Base-by-base conservation (phyloP, 2,329 filamentous ascomycete genomes). In the Thielaviopsis populi region DNA sequence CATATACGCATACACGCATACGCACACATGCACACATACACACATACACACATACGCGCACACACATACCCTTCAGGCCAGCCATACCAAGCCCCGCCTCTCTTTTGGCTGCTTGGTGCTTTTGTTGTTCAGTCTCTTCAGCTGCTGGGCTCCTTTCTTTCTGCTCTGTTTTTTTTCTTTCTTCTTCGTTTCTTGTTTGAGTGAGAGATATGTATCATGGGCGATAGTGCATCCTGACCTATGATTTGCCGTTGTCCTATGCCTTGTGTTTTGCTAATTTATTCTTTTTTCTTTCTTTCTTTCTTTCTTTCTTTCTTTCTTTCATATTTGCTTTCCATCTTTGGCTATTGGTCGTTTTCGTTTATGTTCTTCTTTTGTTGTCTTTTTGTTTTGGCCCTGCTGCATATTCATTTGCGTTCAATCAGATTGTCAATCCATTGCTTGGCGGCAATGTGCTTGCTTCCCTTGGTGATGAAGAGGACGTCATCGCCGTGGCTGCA, bases 101-200 rank as follows among this genome's bases (percentile, higher is more conserved):
- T 50, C 46, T 50, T 50, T 2, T 50, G 22, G 22, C 46, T n/a
- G 24, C 22, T 37, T 37, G 33, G 5, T 37, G 33, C 7, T 8
- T 37, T 8, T 37, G 33, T 8, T 37, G 33, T n/a, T n/a, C n/a
- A n/a, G n/a, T 37, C 33, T 8, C 5, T 37, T 8, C 8, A 37
- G 33, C 33, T 37, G 33, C 22, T 10, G 15, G 7, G 5, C 17
- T 37, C 17, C 30, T 17, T 37, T 33, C 30, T 33, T 37, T 37
- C 17, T n/a, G 3, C 11, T 33, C 24, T 2, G 7, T 37, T 10
- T 22, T n/a, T 56, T 33, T 30, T 30, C 22, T 19, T 53, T 53
- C 48, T 24, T 53, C 24, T 53, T 61, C 46, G 54, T 68, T 67
- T 64, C 59, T 62, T 59, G 62, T 69, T 68, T 61, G 66, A 42